phyloP scores from a whole-genome alignment of 345 rosid species.

The Lagerstroemia speciosa region DNA sequence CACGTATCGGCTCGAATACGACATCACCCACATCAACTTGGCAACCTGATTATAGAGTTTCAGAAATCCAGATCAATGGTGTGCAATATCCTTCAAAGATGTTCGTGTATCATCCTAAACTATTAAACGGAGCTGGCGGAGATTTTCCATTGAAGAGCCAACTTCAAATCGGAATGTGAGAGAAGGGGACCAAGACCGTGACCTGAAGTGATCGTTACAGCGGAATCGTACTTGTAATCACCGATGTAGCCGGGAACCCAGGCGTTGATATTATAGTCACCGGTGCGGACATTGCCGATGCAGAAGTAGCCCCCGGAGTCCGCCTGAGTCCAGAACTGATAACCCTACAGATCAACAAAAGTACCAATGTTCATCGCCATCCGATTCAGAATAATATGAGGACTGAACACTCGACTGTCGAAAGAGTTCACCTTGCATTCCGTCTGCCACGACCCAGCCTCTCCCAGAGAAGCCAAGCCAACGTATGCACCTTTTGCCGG shows the following conservation, averaged over 20 bases:
- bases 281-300: slow-evolving; percentile 33
- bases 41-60: slow-evolving; percentile 26
- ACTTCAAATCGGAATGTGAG: too few species aligned
- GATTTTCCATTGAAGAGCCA: too few species aligned
- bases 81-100: not conserved
- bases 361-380: not conserved
- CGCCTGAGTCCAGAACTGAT: slow-evolving; percentile 73
- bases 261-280: slow-evolving; percentile 61
- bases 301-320: slow-evolving; percentile 48
- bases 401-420: not conserved
- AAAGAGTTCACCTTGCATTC: slow-evolving; percentile 47
- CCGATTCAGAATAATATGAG: not conserved
- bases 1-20: slow-evolving; percentile 53
- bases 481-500: slow-evolving; percentile 51
- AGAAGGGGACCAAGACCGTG: not conserved
- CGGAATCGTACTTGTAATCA: slow-evolving; percentile 37
- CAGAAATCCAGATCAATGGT: not conserved
- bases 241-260: slow-evolving; percentile 69
- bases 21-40: slow-evolving; percentile 43
- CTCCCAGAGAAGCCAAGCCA: slow-evolving; percentile 77
- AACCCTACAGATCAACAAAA: slow-evolving; percentile 27
- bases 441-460: slow-evolving; percentile 71
- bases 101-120: not conserved
- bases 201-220: slow-evolving; percentile 50
- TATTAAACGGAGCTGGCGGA: too few species aligned